Conservation (phyloP, 768 basidiomycete species). For the Cystofilobasidium macerans region DNA sequence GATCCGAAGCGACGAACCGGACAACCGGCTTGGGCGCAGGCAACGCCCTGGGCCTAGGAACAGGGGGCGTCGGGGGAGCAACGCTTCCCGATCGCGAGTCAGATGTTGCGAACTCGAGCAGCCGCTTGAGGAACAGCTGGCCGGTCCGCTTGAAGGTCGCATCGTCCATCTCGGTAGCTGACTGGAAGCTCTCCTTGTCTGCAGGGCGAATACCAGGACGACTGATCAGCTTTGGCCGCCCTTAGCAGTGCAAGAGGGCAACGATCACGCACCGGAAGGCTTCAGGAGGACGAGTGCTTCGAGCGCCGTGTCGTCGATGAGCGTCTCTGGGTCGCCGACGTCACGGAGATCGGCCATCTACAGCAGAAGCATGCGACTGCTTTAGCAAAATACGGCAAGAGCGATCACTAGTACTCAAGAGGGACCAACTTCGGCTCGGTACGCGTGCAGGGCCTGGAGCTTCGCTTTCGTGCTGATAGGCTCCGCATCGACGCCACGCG, state of each 20-base stretch:
- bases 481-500: neutral
- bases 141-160: neutral
- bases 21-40: too few species aligned
- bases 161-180: slow-evolving; percentile 5
- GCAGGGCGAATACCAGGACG: neutral
- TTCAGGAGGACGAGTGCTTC: slow-evolving; percentile 33
- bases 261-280: slow-evolving; percentile 31
- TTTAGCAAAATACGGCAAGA: too few species aligned
- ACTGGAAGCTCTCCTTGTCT: slow-evolving; percentile 8
- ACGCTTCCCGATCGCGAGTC: neutral
- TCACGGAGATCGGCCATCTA: neutral
- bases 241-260: neutral
- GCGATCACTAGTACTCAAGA: neutral
- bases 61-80: too few species aligned
- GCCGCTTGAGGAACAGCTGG: neutral
- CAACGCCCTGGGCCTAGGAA: too few species aligned
- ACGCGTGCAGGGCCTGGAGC: neutral
- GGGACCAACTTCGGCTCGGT: neutral
- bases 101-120: neutral
- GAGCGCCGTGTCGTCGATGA: slow-evolving; percentile 30
- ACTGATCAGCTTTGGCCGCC: neutral
- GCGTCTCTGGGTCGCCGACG: neutral
- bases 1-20: neutral
- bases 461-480: neutral
- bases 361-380: too few species aligned